Evolutionary conservation across 192 early-diverging fungal species (phyloP), one percentile per base, ranked within the genome.

Genomic region (Coemansia sp.): DNA sequence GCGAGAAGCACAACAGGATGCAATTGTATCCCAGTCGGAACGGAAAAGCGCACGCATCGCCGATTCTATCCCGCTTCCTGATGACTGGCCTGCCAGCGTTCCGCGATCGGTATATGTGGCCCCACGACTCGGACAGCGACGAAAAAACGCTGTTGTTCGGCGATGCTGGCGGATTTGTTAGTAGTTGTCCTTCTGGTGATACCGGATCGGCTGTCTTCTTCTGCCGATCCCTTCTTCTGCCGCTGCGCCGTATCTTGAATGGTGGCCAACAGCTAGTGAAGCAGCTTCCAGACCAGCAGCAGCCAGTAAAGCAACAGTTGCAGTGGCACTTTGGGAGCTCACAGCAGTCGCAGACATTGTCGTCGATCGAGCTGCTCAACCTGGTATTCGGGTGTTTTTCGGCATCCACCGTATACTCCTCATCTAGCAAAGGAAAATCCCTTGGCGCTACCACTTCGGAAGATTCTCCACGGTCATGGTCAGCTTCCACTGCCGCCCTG

Each of bases 21-120:
- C 75, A 79, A 56, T 79, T 79, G 54, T 69, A 79, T 5, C 70
- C 38, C 2, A 69, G 50, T 27, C 44, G 62, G 60, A 79, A 72
- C 4, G 75, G 75, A 19, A 62, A 79, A 8, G 45, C 60, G 4
- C 64, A 53, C 6, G 64, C 44, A 40, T 69, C 67, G 33, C 70
- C 66, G n/a, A 69, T 44, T 3, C 50, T 61, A 2, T 53, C 45
- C 27, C 58, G 61, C 2, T 31, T 33, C 41, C 50, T 44, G 66
- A 36, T 28, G 23, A 50, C 55, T 14, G 53, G 31, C 31, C 31
- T 28, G 37, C 47, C 61, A 15, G 31, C 50, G 10, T 58, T 55
- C 27, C 57, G 75, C 29, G 68, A 52, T 13, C 66, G 69, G 50
- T 65, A 68, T 15, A 79, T 55, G 38, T 79, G 75, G 1, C 65